Percentiles rank a stretch among this genome's conserved stretches.
Conservation (phyloP, 257 asterid species). For the Verbascum thapsus region DNA sequence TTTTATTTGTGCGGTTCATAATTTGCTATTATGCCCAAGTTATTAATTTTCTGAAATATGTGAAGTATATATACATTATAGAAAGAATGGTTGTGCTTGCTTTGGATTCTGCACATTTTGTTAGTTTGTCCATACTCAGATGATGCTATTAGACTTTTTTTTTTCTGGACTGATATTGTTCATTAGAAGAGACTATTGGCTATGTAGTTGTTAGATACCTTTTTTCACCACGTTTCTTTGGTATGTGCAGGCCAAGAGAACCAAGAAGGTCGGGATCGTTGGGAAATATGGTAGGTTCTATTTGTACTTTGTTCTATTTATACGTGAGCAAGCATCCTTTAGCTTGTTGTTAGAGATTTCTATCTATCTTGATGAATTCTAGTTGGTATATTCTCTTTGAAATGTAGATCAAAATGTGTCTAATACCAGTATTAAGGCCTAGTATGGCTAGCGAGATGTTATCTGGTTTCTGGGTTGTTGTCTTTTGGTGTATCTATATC, state of each 20-base stretch:
- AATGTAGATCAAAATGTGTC: neutral
- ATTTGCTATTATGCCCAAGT: neutral
- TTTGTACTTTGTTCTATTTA: too few species aligned
- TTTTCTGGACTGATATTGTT: neutral
- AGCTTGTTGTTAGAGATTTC: neutral
- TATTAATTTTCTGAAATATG: neutral
- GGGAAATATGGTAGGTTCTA: slow-evolving; percentile 53
- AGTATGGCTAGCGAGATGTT: neutral
- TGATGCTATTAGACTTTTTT: neutral
- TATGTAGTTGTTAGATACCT: neutral
- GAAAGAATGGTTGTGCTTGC: neutral
- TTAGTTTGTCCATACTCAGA: neutral
- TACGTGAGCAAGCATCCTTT: neutral
- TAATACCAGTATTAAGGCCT: neutral
- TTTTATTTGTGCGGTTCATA: neutral
- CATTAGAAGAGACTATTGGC: neutral
- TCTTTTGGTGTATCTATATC: neutral
- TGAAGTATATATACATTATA: neutral
- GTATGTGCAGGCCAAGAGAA: slow-evolving; percentile 55
- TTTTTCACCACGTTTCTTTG: neutral
- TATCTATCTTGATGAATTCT: neutral
- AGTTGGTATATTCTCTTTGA: neutral
- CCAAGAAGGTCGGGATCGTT: slow-evolving; percentile 66
- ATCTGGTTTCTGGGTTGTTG: neutral
- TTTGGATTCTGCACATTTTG: neutral